phyloP scores from a whole-genome alignment of 768 basidiomycete species.

The Fistulinella prunicolor region DNA sequence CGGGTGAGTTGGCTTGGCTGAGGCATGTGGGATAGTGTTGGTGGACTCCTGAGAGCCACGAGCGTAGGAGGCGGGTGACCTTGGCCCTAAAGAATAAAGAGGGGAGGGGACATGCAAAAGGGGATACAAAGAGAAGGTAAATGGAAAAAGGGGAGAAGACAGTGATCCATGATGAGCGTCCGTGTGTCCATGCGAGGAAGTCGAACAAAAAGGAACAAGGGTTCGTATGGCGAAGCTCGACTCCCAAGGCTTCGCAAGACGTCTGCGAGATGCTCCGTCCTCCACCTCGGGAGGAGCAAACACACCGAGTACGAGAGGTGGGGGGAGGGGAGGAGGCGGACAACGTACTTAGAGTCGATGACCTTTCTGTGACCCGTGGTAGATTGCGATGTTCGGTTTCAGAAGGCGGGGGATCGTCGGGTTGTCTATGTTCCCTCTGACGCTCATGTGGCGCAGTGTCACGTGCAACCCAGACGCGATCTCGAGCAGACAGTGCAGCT shows the following conservation, averaged over 20 bases:
- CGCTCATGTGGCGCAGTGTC: constrained; percentile 12
- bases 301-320: constrained; percentile 35
- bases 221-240: constrained; percentile 34
- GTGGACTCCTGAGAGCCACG: constrained; percentile 30
- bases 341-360: constrained; percentile 46
- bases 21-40: constrained; percentile 6
- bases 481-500: constrained; percentile 18
- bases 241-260: constrained; percentile 49
- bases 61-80: constrained; percentile 34
- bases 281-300: constrained; percentile 39
- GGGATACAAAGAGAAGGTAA: constrained; percentile 29
- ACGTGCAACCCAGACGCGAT: constrained; percentile 24
- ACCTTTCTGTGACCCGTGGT: constrained; percentile 31
- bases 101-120: constrained; percentile 28
- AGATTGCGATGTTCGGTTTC: constrained; percentile 22
- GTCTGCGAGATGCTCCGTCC: constrained; percentile 31
- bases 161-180: constrained; percentile 41
- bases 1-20: constrained; percentile 17
- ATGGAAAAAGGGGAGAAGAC: constrained; percentile 30
- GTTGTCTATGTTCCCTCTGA: constrained; percentile 26
- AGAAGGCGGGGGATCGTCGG: constrained; percentile 19
- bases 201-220: constrained; percentile 36
- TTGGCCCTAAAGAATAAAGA: constrained; percentile 42
- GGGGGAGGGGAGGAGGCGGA: constrained; percentile 40
- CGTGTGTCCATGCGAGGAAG: constrained; percentile 39